phyloP scores from a whole-genome alignment of 371 early-diverging fungal species.

The Apophysomyces ossiformis region DNA sequence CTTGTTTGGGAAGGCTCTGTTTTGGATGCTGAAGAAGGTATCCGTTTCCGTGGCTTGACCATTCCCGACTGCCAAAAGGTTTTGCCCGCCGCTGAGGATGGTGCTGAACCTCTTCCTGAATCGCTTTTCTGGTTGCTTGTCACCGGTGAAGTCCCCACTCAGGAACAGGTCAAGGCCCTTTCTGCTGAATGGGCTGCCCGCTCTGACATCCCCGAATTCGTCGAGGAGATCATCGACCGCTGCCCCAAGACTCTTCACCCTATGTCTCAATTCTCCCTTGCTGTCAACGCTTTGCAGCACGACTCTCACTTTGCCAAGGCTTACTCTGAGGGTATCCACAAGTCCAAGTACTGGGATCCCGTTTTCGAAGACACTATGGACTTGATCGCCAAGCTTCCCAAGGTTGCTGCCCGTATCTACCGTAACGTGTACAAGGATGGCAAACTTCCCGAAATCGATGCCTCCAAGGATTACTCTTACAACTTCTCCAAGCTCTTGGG shows the following conservation, averaged over 20 bases:
- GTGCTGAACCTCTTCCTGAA: conserved; percentile 96
- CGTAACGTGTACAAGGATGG: conserved; percentile 98
- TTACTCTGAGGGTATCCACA: conserved; percentile 93
- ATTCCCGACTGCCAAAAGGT: conserved; percentile 95
- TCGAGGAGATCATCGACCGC: conserved; percentile 94
- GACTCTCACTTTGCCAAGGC: conserved; percentile 96
- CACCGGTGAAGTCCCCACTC: conserved; percentile 96
- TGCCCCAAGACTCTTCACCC: conserved; percentile 98
- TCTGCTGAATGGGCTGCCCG: conserved; percentile 97
- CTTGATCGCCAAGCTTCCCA: conserved; percentile 97
- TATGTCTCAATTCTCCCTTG: conserved; percentile 97
- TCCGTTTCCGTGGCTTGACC: conserved; percentile 96
- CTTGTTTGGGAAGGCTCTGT: conserved; percentile 98
- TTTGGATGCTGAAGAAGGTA: conserved; percentile 98
- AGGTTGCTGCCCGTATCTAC: conserved; percentile 97
- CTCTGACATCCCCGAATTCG: conserved; percentile 88
- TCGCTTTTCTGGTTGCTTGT: conserved; percentile 97
- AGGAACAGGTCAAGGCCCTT: conserved; percentile 88
- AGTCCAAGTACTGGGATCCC: conserved; percentile 97
- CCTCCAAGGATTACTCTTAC: conserved; percentile 90
- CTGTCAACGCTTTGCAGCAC: conserved; percentile 95
- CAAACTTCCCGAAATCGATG: conserved; percentile 83
- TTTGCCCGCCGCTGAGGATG: conserved; percentile 88
- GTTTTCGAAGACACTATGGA: conserved; percentile 97
- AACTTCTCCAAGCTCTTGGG: conserved; percentile 96